These are phyloP conservation scores for Mycothermus thermophilus DNA, from an alignment of 495 filamentous ascomycete genomes.

Conservation along the genomic window DNA sequence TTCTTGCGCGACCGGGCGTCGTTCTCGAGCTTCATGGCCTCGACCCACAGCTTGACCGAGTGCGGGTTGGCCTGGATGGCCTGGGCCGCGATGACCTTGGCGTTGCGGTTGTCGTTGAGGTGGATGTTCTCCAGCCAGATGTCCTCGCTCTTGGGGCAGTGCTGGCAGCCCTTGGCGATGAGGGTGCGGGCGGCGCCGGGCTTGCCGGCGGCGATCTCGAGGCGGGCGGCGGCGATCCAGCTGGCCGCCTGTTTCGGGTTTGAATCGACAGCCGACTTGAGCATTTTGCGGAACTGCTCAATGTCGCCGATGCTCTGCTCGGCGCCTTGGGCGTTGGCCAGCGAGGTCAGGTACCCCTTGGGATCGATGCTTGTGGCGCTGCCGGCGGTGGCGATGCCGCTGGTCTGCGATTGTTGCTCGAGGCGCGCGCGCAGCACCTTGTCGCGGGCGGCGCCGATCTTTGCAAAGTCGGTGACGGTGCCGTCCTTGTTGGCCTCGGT, in stretches of 20 bases:
- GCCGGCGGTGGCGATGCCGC: slow-evolving; percentile 57
- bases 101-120: slow-evolving; percentile 80
- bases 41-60: slow-evolving; percentile 83
- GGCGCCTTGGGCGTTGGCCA: slow-evolving; percentile 63
- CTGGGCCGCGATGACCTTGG: slow-evolving; percentile 89
- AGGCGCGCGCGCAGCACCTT: slow-evolving; percentile 84
- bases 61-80: slow-evolving; percentile 80
- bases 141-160: slow-evolving; percentile 89
- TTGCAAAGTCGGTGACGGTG: slow-evolving; percentile 94
- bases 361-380: slow-evolving; percentile 88
- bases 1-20: slow-evolving; percentile 71
- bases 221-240: slow-evolving; percentile 85
- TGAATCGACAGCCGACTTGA: slow-evolving; percentile 89
- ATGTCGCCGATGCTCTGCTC: slow-evolving; percentile 88
- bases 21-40: slow-evolving; percentile 85
- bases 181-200: slow-evolving; percentile 71
- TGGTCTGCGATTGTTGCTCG: slow-evolving; percentile 68
- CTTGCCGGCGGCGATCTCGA: slow-evolving; percentile 87
- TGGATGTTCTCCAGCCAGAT: slow-evolving; percentile 92
- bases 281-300: slow-evolving; percentile 80
- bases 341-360: slow-evolving; percentile 85
- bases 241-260: slow-evolving; percentile 93
- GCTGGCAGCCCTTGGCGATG: slow-evolving; percentile 72
- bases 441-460: slow-evolving; percentile 89
- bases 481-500: slow-evolving; percentile 50